Base-by-base conservation (phyloP, 148 eudicot genomes). In the Polygonum maritimum region DNA sequence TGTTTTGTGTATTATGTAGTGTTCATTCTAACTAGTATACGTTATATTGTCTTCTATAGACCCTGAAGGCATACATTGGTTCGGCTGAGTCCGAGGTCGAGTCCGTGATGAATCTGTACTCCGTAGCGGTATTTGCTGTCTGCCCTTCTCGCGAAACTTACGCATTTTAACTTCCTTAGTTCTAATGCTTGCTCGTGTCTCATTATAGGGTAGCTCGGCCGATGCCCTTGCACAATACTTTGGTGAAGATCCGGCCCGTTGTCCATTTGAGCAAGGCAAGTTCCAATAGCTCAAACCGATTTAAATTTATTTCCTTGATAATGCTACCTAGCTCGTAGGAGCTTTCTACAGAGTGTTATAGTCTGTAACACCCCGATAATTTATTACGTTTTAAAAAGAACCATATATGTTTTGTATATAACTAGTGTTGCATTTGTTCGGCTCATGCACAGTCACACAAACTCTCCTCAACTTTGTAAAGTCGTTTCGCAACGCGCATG, bases 161-260 rank as follows among this genome's bases (percentile, higher is more conserved):
- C 18, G 35, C 45, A 7, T 55, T 2, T 55, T 9, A 26, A 15
- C 4, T 49, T 55, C 3, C 39, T 9, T 26, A 15, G 2, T 49
- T 33, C 7, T 75, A 13, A 36, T 62, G 38, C 45, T 58, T 62
- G 10, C n/a, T 14, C 3, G 9, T 69, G 33, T 33, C 74, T 13
- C 10, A 78, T 70, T 78, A 80, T 91, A 94, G 98, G 98, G 98
- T 82, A 90, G 87, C 83, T 92, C 89, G 80, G 98, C 98, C 72
- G 98, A 94, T 87, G 96, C 90, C 69, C 84, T 94, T 69, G 97
- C 93, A 74, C 75, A 84, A 38, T 94, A 92, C 85, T 92, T 94
- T 85, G 98, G 98, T 18, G 98, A 94, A 87, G 98, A 94, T 81
- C 97, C 98, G 77, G 84, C 92, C 16, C 89, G 90, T n/a, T 92